Conservation (phyloP, 2,329 filamentous ascomycete genomes). For the Pyricularia pennisetigena region DNA sequence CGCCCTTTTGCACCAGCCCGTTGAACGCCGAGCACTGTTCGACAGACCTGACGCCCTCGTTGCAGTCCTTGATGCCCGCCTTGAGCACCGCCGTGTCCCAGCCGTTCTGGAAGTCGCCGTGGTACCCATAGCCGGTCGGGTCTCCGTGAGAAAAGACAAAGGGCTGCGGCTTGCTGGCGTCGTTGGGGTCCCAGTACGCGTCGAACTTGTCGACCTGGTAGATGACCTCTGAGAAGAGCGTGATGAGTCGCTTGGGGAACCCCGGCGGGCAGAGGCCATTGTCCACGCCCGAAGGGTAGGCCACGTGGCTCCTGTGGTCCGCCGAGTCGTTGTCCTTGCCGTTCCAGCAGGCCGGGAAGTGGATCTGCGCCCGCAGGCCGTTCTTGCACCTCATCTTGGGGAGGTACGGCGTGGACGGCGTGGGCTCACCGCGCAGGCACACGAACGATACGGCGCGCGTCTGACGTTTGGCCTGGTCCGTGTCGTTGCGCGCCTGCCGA, state of each 20-base stretch:
- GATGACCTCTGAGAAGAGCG: conserved; percentile 50
- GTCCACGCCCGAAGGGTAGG: conserved; percentile 36
- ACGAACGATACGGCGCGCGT: conserved; percentile 12
- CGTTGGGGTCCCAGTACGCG: conserved; percentile 25
- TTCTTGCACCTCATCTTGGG: conserved; percentile 21
- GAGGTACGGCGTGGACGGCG: conserved; percentile 22
- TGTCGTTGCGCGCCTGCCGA: neutral
- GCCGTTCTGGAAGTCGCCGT: conserved; percentile 51
- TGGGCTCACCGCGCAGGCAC: conserved; percentile 8
- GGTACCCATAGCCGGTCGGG: conserved; percentile 40
- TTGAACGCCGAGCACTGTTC: neutral
- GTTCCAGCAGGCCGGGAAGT: conserved; percentile 14
- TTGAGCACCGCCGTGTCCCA: conserved; percentile 43
- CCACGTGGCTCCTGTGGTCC: conserved; percentile 22
- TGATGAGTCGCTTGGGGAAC: conserved; percentile 44
- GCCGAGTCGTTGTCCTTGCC: conserved; percentile 10
- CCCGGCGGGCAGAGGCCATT: conserved; percentile 36
- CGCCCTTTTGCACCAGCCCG: neutral
- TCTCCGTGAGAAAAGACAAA: conserved; percentile 38
- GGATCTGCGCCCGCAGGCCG: conserved; percentile 17
- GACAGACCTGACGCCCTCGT: neutral
- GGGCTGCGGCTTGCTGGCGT: conserved; percentile 24
- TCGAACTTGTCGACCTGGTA: conserved; percentile 42
- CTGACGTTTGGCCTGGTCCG: neutral
- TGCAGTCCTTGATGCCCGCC: conserved; percentile 25